Conservation (phyloP, 2,329 filamentous ascomycete species). For the Apiospora sp. region DNA sequence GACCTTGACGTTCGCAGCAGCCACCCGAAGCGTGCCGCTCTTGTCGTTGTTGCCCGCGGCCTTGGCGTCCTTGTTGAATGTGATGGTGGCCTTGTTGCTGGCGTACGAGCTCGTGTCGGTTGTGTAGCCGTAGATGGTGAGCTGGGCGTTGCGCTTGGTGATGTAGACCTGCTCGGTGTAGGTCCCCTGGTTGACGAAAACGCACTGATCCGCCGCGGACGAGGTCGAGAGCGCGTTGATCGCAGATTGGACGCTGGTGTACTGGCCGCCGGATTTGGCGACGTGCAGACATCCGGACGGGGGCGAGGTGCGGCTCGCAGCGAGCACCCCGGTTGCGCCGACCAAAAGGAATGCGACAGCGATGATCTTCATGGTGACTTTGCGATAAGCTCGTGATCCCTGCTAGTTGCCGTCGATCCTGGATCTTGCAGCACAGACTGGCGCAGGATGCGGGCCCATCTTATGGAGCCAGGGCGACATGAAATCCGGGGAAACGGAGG, state of each 20-base stretch:
- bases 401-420: not conserved
- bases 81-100: constrained; percentile 65
- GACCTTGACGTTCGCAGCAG: constrained; percentile 60
- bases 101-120: constrained; percentile 58
- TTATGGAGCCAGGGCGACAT: not conserved
- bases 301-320: constrained; percentile 45
- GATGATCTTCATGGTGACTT: constrained; percentile 25
- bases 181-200: constrained; percentile 69
- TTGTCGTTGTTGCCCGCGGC: constrained; percentile 59
- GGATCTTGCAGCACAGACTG: not conserved
- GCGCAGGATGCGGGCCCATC: constrained; percentile 6
- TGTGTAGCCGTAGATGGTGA: constrained; percentile 68
- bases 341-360: constrained; percentile 12
- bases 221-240: constrained; percentile 64
- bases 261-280: constrained; percentile 47
- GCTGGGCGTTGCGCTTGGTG: constrained; percentile 51
- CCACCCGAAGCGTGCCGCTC: constrained; percentile 55
- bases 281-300: constrained; percentile 62
- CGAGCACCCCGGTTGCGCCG: constrained; percentile 33
- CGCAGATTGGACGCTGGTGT: constrained; percentile 59
- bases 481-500: not conserved
- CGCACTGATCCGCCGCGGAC: constrained; percentile 58
- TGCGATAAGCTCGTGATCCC: not conserved
- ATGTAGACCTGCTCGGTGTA: constrained; percentile 69
- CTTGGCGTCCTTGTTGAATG: constrained; percentile 53